A percentile compares a stretch with the other conserved stretches of the same genome.
Evolutionary conservation across 257 asterid species (phyloP).

Genomic region (Solanum infundibuliforme): DNA sequence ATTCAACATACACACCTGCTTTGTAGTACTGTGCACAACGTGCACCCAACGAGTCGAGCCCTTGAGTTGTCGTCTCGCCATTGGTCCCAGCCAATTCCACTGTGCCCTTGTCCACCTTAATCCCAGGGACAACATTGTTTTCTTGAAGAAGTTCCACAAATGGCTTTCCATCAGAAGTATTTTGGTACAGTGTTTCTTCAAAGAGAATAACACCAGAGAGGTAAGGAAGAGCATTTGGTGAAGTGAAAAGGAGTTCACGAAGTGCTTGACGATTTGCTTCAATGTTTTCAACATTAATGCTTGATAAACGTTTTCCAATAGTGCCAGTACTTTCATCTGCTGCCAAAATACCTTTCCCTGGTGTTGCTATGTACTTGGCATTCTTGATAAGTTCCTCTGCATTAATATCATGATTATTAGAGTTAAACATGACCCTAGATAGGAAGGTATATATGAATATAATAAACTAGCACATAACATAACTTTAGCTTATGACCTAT

Average conservation of each 20-base stretch:
- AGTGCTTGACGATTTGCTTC: conserved; percentile 80
- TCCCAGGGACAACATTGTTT: conserved; percentile 60
- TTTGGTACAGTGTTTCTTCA: conserved; percentile 87
- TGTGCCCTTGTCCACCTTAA: conserved; percentile 80
- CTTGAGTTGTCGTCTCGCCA: conserved; percentile 84
- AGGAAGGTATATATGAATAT: too few species aligned
- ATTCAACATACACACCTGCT: conserved; percentile 22
- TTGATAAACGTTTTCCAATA: conserved; percentile 68
- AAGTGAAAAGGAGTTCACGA: conserved; percentile 80
- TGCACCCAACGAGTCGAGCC: conserved; percentile 55
- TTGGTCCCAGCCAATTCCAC: conserved; percentile 70
- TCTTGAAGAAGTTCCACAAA: conserved; percentile 68
- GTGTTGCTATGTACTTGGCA: conserved; percentile 76
- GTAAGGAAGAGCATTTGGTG: conserved; percentile 64
- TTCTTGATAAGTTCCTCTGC: conserved; percentile 74
- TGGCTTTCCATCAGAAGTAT: conserved; percentile 57
- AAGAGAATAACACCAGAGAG: conserved; percentile 87
- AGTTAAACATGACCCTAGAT: background rate
- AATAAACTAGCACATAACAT: too few species aligned
- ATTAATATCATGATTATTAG: background rate
- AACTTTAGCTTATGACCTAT: too few species aligned
- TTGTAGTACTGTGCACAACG: conserved; percentile 73
- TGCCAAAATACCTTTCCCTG: conserved; percentile 81
- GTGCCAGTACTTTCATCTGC: conserved; percentile 96
- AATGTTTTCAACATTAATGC: conserved; percentile 68